Evolutionary conservation across 2,329 filamentous ascomycete species (phyloP).

Genomic region (Beauveria brongniartii): DNA sequence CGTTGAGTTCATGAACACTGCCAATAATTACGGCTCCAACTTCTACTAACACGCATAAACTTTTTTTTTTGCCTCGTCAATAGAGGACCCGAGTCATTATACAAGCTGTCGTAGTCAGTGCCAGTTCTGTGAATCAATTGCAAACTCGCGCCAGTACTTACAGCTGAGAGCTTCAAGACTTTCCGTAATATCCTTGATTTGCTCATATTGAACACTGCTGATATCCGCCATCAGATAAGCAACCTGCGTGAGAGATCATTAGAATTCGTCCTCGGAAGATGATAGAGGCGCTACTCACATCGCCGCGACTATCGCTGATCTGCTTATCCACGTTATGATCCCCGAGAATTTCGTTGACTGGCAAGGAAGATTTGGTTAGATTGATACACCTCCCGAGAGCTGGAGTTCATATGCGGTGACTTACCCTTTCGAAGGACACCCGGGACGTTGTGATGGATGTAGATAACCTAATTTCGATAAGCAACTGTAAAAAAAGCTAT

Average conservation of each 20-base stretch:
- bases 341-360: slow-evolving; percentile 88
- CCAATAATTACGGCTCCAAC: not conserved
- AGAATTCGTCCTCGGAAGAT: not conserved
- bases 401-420: slow-evolving; percentile 12
- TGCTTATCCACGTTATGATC: slow-evolving; percentile 99
- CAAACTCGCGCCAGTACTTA: slow-evolving; percentile 36
- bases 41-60: not conserved
- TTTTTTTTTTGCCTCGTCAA: slow-evolving; percentile 19
- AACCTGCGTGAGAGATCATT: slow-evolving; percentile 38
- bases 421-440: slow-evolving; percentile 80
- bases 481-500: not conserved
- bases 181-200: slow-evolving; percentile 82
- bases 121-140: not conserved
- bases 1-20: slow-evolving; percentile 1
- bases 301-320: slow-evolving; percentile 90
- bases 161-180: slow-evolving; percentile 73
- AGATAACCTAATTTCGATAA: slow-evolving; percentile 55
- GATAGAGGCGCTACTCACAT: slow-evolving; percentile 42
- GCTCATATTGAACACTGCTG: slow-evolving; percentile 69
- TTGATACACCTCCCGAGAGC: not conserved
- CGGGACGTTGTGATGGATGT: slow-evolving; percentile 93
- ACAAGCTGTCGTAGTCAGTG: slow-evolving; percentile 25
- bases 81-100: slow-evolving; percentile 41
- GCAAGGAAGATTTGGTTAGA: not conserved
- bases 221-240: slow-evolving; percentile 98